Percentiles rank a stretch among this genome's conserved stretches.
Evolutionary conservation across 2,329 filamentous ascomycete species (phyloP).

Genomic region (Trichoderma afroharzianum): DNA sequence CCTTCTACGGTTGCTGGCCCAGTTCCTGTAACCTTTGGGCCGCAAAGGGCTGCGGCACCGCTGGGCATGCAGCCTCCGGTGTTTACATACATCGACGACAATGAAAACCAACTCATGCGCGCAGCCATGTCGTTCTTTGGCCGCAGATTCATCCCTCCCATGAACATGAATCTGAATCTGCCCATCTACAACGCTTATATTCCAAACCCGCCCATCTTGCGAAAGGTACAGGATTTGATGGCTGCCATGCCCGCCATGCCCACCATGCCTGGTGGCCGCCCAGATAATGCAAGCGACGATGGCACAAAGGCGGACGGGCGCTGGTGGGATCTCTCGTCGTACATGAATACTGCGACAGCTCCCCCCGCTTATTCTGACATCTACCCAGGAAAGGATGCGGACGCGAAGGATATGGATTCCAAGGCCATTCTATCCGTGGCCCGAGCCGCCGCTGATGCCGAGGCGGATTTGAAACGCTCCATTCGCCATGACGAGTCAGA

Average conservation of each 20-base stretch:
- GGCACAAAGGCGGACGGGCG: constrained; percentile 46
- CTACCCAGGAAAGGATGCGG: constrained; percentile 56
- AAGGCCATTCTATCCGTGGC: constrained; percentile 46
- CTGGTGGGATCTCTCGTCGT: constrained; percentile 67
- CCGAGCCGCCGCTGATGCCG: constrained; percentile 54
- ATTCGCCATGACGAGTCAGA: constrained; percentile 46
- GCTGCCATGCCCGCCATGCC: constrained; percentile 57
- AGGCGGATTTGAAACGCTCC: constrained; percentile 57
- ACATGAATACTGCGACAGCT: constrained; percentile 47
- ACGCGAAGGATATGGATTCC: constrained; percentile 44
- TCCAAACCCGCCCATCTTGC: constrained; percentile 58
- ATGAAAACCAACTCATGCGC: constrained; percentile 64
- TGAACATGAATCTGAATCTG: constrained; percentile 32
- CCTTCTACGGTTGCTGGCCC: constrained; percentile 64
- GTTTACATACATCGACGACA: constrained; percentile 74
- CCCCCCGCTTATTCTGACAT: constrained; percentile 79
- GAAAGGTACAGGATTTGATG: constrained; percentile 68
- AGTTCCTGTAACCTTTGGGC: constrained; percentile 68
- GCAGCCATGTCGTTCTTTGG: constrained; percentile 63
- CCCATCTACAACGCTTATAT: constrained; percentile 70
- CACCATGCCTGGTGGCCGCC: constrained; percentile 50
- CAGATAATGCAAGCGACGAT: constrained; percentile 42
- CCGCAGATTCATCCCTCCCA: constrained; percentile 35
- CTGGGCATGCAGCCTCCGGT: constrained; percentile 41
- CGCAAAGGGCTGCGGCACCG: constrained; percentile 38